Conservation (phyloP, 495 filamentous ascomycete species). For the Xylaria flabelliformis region DNA sequence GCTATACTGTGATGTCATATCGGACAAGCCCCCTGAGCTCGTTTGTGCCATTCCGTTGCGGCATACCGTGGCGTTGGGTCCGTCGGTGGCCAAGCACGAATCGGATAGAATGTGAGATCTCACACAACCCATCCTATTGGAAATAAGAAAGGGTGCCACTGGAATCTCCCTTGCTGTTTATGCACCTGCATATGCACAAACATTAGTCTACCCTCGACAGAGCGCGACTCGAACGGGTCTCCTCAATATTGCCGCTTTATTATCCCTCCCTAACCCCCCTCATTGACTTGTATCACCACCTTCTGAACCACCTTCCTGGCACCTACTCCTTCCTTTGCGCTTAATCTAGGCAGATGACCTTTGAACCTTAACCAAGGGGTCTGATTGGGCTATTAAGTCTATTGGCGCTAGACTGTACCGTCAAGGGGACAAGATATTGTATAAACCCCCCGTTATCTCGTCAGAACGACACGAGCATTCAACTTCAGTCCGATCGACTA, state of each 20-base stretch:
- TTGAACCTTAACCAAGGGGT: constrained; percentile 33
- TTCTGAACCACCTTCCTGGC: constrained; percentile 30
- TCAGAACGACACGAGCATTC: constrained; percentile 33
- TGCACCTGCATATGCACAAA: constrained; percentile 40
- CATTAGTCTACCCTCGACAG: constrained; percentile 28
- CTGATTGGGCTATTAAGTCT: constrained; percentile 29
- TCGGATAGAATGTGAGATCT: constrained; percentile 35
- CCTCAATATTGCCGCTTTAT: constrained; percentile 35
- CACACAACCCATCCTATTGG: constrained; percentile 34
- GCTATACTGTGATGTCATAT: constrained; percentile 26
- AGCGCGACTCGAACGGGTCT: constrained; percentile 32
- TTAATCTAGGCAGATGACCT: constrained; percentile 29
- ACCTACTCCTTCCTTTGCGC: constrained; percentile 32
- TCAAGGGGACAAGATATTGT: constrained; percentile 21
- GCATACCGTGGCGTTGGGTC: constrained; percentile 22
- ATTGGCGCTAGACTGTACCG: constrained; percentile 29
- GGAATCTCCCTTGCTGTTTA: constrained; percentile 41
- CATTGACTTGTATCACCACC: constrained; percentile 36
- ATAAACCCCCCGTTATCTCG: constrained; percentile 38
- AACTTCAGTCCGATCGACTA: constrained; percentile 29
- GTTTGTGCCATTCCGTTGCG: constrained; percentile 32
- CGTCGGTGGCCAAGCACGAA: constrained; percentile 27
- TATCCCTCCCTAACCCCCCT: constrained; percentile 34
- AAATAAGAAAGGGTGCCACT: constrained; percentile 16
- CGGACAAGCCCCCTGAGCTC: constrained; percentile 14